Evolutionary conservation across 352 stramenopile genomes (phyloP), one percentile per base, ranked within the genome.

Genomic region (Salisapilia sapeloensis): DNA sequence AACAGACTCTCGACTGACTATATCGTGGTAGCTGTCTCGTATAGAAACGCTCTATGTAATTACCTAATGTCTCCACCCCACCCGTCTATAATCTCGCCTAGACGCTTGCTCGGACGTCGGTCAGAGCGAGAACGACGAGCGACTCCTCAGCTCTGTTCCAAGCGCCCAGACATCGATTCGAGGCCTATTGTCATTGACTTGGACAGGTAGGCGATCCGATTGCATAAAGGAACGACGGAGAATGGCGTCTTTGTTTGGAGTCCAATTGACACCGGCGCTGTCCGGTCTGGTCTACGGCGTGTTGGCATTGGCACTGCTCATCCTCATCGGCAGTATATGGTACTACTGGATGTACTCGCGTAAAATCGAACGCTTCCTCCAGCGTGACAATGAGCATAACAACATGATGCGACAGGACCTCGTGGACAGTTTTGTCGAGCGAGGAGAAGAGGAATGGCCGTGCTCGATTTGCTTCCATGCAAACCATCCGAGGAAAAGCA

Each of bases 371-470:
- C 64, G 70, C 5, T 89, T 89, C 50, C 41, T 89, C 16, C 48
- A 69, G 33, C 60, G 67, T 29, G 74, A 89, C 42, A 89, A 89
- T 36, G 44, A 66, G 25, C 80, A 89, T 47, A 89, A 89, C 55
- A 89, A 89, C 54, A 89, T 89, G 74, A 79, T 83, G 67, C 66
- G 74, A 1, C 70, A 89, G 34, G 62, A 85, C 38, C 63, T 89
- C 38, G 61, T 84, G 19, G 74, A 89, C 48, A 80, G 58, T 35
- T 89, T 89, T 36, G 42, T 89, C 4, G 59, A 78, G 45, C 70
- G 70, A 28, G 74, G 74, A 6, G 64, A 86, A 33, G 50, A 83
- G 33, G 70, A 83, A 32, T 89, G 74, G 74, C 69, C 70, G 14
- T 89, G 70, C 48, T 85, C 74, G 14, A 89, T 89, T 30, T 89